Conservation (phyloP, 805 yeast species). For the Yarrowia sp. region DNA sequence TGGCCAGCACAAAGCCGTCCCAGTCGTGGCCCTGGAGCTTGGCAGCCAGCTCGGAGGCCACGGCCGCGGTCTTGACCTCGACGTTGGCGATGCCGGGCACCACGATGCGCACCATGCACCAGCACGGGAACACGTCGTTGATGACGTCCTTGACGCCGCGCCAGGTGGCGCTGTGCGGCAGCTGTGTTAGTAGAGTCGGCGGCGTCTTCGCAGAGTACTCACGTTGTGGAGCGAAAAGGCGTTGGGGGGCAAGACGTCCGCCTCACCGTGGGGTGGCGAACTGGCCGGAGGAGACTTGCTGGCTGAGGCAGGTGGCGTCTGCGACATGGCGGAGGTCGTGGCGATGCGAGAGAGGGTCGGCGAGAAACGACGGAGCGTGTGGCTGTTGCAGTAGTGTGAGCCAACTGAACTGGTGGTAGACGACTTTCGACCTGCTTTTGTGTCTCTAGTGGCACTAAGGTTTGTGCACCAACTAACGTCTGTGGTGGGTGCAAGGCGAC, state of each 20-base stretch:
- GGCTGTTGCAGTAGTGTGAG: constrained; percentile 23
- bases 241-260: constrained; percentile 15
- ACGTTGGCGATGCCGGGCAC: constrained; percentile 26
- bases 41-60: constrained; percentile 8
- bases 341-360: background rate
- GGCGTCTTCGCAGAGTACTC: background rate
- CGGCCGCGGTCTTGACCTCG: constrained; percentile 14
- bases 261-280: constrained; percentile 21
- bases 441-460: constrained; percentile 25
- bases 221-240: constrained; percentile 23
- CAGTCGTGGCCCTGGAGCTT: constrained; percentile 7
- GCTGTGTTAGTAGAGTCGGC: constrained; percentile 1
- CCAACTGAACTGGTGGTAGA: constrained; percentile 14
- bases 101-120: constrained; percentile 24
- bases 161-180: constrained; percentile 14
- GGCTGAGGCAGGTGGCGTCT: constrained; percentile 14
- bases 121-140: constrained; percentile 21
- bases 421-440: constrained; percentile 18
- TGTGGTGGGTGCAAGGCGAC: background rate
- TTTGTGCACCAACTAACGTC: background rate
- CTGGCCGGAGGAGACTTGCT: constrained; percentile 8
- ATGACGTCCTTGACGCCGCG: constrained; percentile 22
- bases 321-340: constrained; percentile 3
- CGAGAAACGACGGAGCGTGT: background rate
- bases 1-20: constrained; percentile 14